Percentiles rank a stretch among this genome's conserved stretches.
These are phyloP conservation scores for Kodamaea arcana DNA, from an alignment of 1,139 yeast genomes.

Conservation along the genomic window DNA sequence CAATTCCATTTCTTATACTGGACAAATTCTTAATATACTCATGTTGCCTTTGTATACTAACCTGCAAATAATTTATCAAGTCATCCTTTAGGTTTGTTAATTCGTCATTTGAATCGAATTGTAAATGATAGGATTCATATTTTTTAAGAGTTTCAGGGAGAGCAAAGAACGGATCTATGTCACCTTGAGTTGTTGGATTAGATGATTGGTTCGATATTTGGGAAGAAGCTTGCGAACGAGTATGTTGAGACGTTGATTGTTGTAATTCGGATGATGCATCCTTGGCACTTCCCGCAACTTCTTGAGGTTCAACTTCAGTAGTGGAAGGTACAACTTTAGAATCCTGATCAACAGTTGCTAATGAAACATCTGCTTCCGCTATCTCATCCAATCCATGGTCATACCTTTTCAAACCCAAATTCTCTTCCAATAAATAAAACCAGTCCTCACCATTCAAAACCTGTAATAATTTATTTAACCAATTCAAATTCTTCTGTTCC, in stretches of 20 bases:
- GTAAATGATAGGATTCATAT: constrained; percentile 35
- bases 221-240: constrained; percentile 1
- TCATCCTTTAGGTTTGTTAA: constrained; percentile 34
- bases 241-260: neutral
- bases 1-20: constrained; percentile 66
- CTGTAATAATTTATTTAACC: constrained; percentile 66
- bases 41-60: constrained; percentile 75
- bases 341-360: neutral
- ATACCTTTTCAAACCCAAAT: constrained; percentile 62
- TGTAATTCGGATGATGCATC: constrained; percentile 1
- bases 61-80: constrained; percentile 42
- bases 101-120: constrained; percentile 26
- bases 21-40: constrained; percentile 80
- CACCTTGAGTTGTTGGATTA: constrained; percentile 13
- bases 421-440: constrained; percentile 56
- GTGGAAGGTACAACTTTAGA: neutral
- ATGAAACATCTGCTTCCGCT: constrained; percentile 2
- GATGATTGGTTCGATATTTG: too few species aligned
- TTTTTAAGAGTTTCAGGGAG: constrained; percentile 32
- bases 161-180: constrained; percentile 37
- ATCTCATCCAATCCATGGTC: constrained; percentile 55
- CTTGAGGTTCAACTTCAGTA: too few species aligned
- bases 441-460: constrained; percentile 87
- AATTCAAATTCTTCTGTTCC: constrained; percentile 73
- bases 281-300: neutral